Percentiles rank a stretch among this genome's conserved stretches.
Conservation (phyloP, 768 basidiomycete species). For the Clathrus columnatus region DNA sequence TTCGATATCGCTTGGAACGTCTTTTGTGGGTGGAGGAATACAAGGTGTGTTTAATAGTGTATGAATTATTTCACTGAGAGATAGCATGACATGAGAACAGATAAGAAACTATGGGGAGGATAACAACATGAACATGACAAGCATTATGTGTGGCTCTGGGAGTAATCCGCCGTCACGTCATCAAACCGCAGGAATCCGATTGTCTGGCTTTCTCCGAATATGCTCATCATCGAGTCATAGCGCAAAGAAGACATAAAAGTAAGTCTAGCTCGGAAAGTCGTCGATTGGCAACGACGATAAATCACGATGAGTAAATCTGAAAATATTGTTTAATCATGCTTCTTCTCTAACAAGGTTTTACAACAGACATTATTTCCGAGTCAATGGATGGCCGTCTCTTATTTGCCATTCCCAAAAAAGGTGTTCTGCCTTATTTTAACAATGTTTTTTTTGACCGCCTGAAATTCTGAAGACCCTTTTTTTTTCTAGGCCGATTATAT, state of each 20-base stretch:
- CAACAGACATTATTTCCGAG: slow-evolving; percentile 32
- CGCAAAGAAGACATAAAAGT: too few species aligned
- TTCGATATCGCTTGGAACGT: not conserved
- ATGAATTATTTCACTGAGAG: not conserved
- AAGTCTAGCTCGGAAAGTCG: too few species aligned
- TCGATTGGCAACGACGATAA: too few species aligned
- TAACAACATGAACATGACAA: too few species aligned
- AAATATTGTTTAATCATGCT: not conserved
- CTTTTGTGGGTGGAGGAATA: not conserved
- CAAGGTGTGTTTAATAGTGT: not conserved
- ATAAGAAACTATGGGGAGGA: too few species aligned
- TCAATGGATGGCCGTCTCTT: slow-evolving; percentile 76
- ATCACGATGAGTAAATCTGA: not conserved
- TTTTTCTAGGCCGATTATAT: slow-evolving; percentile 67
- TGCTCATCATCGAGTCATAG: too few species aligned
- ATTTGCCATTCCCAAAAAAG: slow-evolving; percentile 98
- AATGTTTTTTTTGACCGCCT: not conserved
- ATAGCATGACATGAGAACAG: too few species aligned
- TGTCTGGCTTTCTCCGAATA: too few species aligned
- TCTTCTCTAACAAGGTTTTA: not conserved
- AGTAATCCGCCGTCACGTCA: too few species aligned
- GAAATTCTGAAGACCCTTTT: not conserved
- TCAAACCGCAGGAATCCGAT: too few species aligned
- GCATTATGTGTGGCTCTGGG: too few species aligned
- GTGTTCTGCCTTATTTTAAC: slow-evolving; percentile 30